These are phyloP conservation scores for Petunia axillaris DNA, from an alignment of 257 asterid species.

Conservation along the genomic window DNA sequence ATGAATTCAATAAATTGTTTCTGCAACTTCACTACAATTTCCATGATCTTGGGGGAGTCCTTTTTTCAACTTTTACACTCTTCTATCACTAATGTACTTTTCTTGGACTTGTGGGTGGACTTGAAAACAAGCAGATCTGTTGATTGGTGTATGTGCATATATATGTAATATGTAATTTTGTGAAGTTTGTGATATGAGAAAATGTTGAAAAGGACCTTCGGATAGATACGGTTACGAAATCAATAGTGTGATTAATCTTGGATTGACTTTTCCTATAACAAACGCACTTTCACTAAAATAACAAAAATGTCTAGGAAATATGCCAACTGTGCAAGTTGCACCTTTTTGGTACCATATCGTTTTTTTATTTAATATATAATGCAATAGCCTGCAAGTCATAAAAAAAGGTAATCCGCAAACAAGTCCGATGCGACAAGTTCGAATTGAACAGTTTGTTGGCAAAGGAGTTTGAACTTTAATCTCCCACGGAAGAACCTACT, in stretches of 20 bases:
- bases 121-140: background rate
- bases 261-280: background rate
- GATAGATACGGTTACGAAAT: background rate
- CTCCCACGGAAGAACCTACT: no score
- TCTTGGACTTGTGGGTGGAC: background rate
- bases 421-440: no score
- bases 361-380: no score
- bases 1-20: slow-evolving; percentile 24
- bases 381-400: no score
- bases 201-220: background rate
- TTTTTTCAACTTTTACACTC: background rate
- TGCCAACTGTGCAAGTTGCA: background rate
- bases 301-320: background rate
- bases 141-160: no score
- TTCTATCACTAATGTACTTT: background rate
- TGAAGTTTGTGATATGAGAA: background rate
- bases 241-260: slow-evolving; percentile 6
- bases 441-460: no score
- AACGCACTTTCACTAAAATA: background rate
- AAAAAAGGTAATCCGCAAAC: no score
- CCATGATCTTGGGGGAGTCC: slow-evolving; percentile 26
- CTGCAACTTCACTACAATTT: slow-evolving; percentile 33
- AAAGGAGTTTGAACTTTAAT: no score
- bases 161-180: no score
- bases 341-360: background rate